A percentile compares a stretch with the other conserved stretches of the same genome.
phyloP scores from a whole-genome alignment of 495 filamentous ascomycete genomes.

The Aspergillus incahuasiensis region DNA sequence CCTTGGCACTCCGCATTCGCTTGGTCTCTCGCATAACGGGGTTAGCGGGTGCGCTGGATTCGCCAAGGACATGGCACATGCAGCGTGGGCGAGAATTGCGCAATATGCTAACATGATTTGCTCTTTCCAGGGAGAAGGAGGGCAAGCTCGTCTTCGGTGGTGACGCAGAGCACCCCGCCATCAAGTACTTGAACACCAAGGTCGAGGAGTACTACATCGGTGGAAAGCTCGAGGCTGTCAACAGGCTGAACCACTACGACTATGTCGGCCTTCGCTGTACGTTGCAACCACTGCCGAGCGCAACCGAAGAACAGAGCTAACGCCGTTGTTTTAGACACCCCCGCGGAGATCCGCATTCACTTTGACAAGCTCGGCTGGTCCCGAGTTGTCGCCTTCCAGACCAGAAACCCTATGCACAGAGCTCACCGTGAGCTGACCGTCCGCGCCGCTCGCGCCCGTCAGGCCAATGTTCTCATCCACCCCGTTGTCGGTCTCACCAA shows the following conservation, averaged over 20 bases:
- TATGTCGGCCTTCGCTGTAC: slow-evolving; percentile 93
- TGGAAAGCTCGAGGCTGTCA: slow-evolving; percentile 91
- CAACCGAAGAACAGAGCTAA: slow-evolving; percentile 13
- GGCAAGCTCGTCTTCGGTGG: slow-evolving; percentile 93
- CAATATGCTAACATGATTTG: slow-evolving; percentile 26
- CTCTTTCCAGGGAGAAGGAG: slow-evolving; percentile 64
- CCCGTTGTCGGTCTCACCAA: slow-evolving; percentile 98
- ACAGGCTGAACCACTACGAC: slow-evolving; percentile 95
- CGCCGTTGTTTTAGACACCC: slow-evolving; percentile 60
- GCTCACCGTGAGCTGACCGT: slow-evolving; percentile 97
- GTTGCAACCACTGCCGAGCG: slow-evolving; percentile 21
- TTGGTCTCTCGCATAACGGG: background rate
- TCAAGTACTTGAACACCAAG: slow-evolving; percentile 78
- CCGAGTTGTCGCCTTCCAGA: slow-evolving; percentile 97
- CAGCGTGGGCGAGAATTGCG: slow-evolving; percentile 24
- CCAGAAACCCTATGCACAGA: slow-evolving; percentile 96
- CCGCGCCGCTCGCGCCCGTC: slow-evolving; percentile 86
- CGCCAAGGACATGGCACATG: background rate
- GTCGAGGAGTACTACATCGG: slow-evolving; percentile 87
- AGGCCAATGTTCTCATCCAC: slow-evolving; percentile 98
- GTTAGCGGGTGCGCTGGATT: background rate
- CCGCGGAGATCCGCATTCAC: slow-evolving; percentile 89
- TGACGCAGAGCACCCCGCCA: slow-evolving; percentile 86
- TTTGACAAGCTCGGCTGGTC: slow-evolving; percentile 99
- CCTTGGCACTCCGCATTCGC: background rate